These are phyloP conservation scores for Salvia splendens DNA, from an alignment of 257 asterid genomes.

Conservation along the genomic window DNA sequence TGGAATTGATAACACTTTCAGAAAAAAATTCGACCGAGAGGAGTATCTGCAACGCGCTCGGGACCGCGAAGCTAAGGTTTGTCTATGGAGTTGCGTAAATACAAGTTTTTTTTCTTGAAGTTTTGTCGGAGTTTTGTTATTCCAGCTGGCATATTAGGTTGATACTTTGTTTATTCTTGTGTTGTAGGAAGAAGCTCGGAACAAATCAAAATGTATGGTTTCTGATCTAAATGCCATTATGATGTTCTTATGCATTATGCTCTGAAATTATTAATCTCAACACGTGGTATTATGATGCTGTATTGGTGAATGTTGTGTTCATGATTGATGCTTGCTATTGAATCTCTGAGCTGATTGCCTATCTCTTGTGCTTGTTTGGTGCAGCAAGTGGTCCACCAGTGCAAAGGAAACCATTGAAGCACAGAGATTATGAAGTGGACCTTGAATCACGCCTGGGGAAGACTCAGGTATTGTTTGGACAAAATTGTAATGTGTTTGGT, in stretches of 20 bases:
- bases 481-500: conserved; percentile 6
- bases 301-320: conserved; percentile 13
- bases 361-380: conserved; percentile 24
- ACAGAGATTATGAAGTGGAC: conserved; percentile 95
- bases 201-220: conserved; percentile 62
- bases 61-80: conserved; percentile 83
- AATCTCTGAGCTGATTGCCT: conserved; percentile 12
- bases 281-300: conserved; percentile 15
- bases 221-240: conserved; percentile 1
- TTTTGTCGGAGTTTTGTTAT: not conserved
- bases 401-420: conserved; percentile 97
- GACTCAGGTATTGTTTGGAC: conserved; percentile 67
- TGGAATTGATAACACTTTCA: conserved; percentile 92
- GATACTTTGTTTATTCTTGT: conserved; percentile 16
- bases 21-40: conserved; percentile 87
- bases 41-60: conserved; percentile 95
- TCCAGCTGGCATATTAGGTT: conserved; percentile 17
- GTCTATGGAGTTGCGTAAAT: not conserved
- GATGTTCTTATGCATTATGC: conserved; percentile 21
- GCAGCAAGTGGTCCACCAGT: conserved; percentile 92
- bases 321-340: conserved; percentile 19
- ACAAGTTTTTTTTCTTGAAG: not conserved
- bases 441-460: conserved; percentile 97
- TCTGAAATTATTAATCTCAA: conserved; percentile 14
- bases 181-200: conserved; percentile 54